These are phyloP conservation scores for Salix arbutifolia DNA, from an alignment of 345 rosid genomes.

Conservation along the genomic window DNA sequence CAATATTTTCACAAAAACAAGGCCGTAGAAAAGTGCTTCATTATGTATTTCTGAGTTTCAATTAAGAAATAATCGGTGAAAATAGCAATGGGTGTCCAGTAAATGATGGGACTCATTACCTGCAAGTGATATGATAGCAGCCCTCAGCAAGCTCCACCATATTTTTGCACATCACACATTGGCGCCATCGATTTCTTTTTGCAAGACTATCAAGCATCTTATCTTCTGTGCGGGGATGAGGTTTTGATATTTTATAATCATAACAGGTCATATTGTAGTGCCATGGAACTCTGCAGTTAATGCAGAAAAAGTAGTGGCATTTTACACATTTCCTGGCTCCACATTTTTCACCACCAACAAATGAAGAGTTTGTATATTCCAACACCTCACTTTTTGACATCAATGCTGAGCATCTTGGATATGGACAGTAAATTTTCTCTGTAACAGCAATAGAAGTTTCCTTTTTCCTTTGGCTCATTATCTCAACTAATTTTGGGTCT, in stretches of 20 bases:
- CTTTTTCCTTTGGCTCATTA: constrained; percentile 49
- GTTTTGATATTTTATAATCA: constrained; percentile 41
- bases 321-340: constrained; percentile 63
- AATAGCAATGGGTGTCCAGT: no score
- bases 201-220: constrained; percentile 41
- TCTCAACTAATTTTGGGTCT: constrained; percentile 57
- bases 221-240: constrained; percentile 38
- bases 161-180: constrained; percentile 44
- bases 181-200: constrained; percentile 40
- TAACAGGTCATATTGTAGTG: constrained; percentile 46
- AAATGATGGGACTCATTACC: constrained; percentile 27
- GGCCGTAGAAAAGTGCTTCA: no score
- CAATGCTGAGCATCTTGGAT: constrained; percentile 66
- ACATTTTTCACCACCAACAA: constrained; percentile 22
- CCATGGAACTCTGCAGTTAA: constrained; percentile 73
- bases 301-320: constrained; percentile 52
- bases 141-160: constrained; percentile 51
- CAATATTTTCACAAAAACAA: no score
- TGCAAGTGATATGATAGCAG: constrained; percentile 61
- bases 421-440: constrained; percentile 75
- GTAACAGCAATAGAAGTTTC: constrained; percentile 56
- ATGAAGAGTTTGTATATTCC: constrained; percentile 31
- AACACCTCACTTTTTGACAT: constrained; percentile 54
- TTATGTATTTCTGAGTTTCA: no score
- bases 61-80: no score